Percentiles rank a stretch among this genome's conserved stretches.
Conservation (phyloP, 2,329 filamentous ascomycete genomes). For the Fonsecaea multimorphosa region DNA sequence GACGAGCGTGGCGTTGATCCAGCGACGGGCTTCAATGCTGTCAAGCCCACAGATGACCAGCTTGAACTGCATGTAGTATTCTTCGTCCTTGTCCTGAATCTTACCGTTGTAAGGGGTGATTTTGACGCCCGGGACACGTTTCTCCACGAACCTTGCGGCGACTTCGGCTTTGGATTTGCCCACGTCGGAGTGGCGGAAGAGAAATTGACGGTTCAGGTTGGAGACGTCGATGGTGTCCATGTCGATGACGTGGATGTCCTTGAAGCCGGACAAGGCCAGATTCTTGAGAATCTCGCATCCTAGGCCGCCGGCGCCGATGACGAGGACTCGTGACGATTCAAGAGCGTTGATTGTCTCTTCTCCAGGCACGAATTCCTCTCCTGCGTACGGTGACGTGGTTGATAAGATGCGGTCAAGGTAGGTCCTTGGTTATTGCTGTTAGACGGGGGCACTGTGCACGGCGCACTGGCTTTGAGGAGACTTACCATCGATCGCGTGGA, state of each 20-base stretch:
- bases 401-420: conserved; percentile 82
- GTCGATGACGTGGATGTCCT: conserved; percentile 97
- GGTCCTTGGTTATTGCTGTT: conserved; percentile 62
- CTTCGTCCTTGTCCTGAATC: conserved; percentile 95
- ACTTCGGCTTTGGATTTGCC: conserved; percentile 93
- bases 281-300: conserved; percentile 98
- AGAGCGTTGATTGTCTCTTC: conserved; percentile 62
- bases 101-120: conserved; percentile 94
- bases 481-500: conserved; percentile 42
- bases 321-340: conserved; percentile 75
- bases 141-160: conserved; percentile 88
- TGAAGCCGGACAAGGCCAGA: conserved; percentile 92
- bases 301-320: conserved; percentile 79
- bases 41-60: conserved; percentile 93
- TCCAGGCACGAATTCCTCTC: conserved; percentile 63
- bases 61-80: conserved; percentile 97
- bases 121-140: conserved; percentile 83
- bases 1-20: conserved; percentile 95
- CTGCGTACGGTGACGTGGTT: conserved; percentile 79
- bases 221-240: conserved; percentile 99
- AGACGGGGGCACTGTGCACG: background rate
- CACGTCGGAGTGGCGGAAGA: conserved; percentile 90
- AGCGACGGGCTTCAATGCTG: conserved; percentile 95
- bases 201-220: conserved; percentile 95
- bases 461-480: background rate